Percentiles rank a stretch among this genome's conserved stretches.
Evolutionary conservation across 179 eudicot species (phyloP).

Genomic region (Beta corolliflora): DNA sequence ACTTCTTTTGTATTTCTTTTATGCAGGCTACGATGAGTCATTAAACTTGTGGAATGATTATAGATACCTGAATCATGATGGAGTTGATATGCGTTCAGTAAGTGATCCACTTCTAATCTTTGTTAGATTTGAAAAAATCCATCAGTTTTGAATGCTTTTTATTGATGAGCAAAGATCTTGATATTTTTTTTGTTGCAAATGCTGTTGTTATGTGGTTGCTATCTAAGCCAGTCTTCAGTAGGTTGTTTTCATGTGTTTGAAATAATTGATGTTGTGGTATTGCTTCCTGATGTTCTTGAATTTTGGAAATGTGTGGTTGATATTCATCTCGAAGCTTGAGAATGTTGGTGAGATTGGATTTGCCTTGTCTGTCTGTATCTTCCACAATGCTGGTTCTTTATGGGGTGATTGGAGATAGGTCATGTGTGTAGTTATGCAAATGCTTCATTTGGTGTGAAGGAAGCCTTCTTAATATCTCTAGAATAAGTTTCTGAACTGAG

Average conservation of each 20-base stretch:
- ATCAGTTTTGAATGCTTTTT: not conserved
- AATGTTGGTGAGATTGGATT: too few relatives aligned
- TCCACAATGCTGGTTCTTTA: too few relatives aligned
- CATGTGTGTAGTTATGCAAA: not conserved
- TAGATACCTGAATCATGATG: slow-evolving; percentile 68
- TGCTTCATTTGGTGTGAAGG: not conserved
- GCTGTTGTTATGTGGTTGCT: not conserved
- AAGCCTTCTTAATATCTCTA: not conserved
- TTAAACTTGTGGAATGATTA: slow-evolving; percentile 68
- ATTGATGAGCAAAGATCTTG: not conserved
- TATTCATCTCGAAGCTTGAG: not conserved
- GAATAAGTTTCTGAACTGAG: not conserved
- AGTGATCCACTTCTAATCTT: slow-evolving; percentile 26
- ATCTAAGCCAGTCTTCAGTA: not conserved
- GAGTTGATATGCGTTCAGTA: slow-evolving; percentile 67
- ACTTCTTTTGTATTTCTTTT: not conserved
- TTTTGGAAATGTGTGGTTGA: not conserved
- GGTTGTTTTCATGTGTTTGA: not conserved
- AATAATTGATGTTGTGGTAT: not conserved
- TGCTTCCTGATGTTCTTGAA: not conserved
- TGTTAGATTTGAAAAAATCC: not conserved
- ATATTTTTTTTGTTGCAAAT: not conserved
- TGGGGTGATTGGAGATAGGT: not conserved
- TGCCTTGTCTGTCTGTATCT: too few relatives aligned
- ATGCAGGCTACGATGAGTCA: slow-evolving; percentile 65